Base-by-base conservation (phyloP, 164 flowering plant genomes). In the Taxillus chinensis region DNA sequence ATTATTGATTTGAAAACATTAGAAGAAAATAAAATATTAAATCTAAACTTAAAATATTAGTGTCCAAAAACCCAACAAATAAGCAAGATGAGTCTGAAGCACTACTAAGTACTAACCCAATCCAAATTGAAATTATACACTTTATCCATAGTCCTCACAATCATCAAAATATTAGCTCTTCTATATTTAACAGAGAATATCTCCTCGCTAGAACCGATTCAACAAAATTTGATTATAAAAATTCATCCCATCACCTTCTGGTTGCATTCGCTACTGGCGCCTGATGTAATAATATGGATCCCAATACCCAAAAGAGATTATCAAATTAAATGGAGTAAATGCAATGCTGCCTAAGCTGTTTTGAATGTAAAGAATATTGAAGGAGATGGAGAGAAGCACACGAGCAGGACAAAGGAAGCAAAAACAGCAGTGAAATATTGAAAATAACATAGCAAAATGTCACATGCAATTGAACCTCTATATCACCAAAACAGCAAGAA, bases 181-280 rank as follows among this genome's bases (percentile, higher is more conserved):
- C 97, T 74, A 39, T 72, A 75, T 65, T 67, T 68, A 11, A 59
- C 73, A 51, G 85, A 79, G 70, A 90, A 90, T 56, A 90, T 84
- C 72, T 90, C 97, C 15, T 95, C 97, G 67, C 87, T 90, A 5
- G 90, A 90, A 64, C 92, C 60, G 97, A 89, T 81, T 89, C 96
- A 71, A 93, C 78, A 68, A 93, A 93, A 72, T 90, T 90, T 90
- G n/a, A n/a, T n/a, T n/a, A n/a, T n/a, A n/a, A n/a, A n/a, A 85
- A 80, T 62, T 85, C 87, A 37, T 74, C 77, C 65, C 71, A 78
- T 90, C 5, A 90, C 78, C 43, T 58, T 82, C 84, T 54, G 71
- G 64, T 70, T 66, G 74, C 55, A 65, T 64, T 49, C 76, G 86
- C 58, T n/a, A n/a, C n/a, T n/a, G n/a, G n/a, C 80, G 76, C 72